Evolutionary conservation across 257 asterid genomes (phyloP).

Genomic region (Solanum clarkiae): DNA sequence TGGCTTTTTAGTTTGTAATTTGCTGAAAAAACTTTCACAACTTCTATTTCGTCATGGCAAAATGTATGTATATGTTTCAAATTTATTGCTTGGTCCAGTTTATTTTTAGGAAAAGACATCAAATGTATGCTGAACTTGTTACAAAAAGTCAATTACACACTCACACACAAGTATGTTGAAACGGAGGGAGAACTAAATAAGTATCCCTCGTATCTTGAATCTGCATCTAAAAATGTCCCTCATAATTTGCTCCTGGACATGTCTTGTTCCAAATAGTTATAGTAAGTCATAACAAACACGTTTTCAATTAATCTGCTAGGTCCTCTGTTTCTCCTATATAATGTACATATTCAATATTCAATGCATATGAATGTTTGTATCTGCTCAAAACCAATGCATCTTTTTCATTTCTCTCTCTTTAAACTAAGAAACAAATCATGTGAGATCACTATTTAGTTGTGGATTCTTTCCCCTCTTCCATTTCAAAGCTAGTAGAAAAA

Average conservation of each 20-base stretch:
- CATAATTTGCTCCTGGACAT: background rate
- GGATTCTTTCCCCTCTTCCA: background rate
- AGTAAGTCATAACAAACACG: background rate
- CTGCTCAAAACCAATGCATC: background rate
- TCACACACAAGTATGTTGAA: background rate
- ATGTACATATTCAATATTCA: background rate
- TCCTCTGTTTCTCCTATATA: background rate
- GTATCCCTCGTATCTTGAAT: background rate
- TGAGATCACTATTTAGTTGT: background rate
- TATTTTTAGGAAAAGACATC: too few relatives aligned
- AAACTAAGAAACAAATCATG: background rate
- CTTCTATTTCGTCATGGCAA: background rate
- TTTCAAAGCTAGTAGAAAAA: background rate
- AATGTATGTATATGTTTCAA: background rate
- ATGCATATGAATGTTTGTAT: background rate
- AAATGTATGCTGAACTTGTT: too few relatives aligned
- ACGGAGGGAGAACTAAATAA: background rate
- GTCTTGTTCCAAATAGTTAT: background rate
- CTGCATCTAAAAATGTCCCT: background rate
- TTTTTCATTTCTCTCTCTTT: background rate
- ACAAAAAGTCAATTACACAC: too few relatives aligned
- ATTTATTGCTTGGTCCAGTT: background rate
- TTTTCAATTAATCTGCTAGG: background rate
- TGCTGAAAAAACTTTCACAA: background rate
- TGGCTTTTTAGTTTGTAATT: background rate